Conservation (phyloP, 345 rosid species). For the Lepidium sativum region DNA sequence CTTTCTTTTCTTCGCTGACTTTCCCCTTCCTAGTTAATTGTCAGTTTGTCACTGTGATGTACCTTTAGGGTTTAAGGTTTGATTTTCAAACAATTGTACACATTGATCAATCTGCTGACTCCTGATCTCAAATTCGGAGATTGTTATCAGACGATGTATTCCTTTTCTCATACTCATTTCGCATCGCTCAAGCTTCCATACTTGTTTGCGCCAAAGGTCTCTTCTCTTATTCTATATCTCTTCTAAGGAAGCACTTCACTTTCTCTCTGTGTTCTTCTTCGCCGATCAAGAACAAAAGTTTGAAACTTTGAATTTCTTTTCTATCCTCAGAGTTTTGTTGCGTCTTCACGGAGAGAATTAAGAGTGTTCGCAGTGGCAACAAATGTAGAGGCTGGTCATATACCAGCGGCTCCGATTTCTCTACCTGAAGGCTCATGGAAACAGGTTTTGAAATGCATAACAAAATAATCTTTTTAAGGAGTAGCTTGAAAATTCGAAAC, state of each 20-base stretch:
- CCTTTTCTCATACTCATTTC: constrained; percentile 27
- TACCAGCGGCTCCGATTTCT: constrained; percentile 79
- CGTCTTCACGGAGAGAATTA: constrained; percentile 30
- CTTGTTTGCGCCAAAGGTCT: constrained; percentile 34
- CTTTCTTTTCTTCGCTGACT: too few relatives aligned
- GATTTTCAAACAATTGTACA: constrained; percentile 1
- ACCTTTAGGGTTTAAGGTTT: constrained; percentile 16
- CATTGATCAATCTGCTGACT: not conserved
- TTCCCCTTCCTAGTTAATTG: not conserved
- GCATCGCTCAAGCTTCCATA: constrained; percentile 30
- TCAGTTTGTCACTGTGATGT: not conserved
- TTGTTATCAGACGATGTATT: constrained; percentile 18
- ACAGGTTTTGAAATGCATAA: constrained; percentile 34
- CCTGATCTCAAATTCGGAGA: constrained; percentile 1
- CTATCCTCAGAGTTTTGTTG: not conserved
- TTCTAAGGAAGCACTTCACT: not conserved
- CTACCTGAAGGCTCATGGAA: constrained; percentile 84
- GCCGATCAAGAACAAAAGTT: not conserved
- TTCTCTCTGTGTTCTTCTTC: not conserved
- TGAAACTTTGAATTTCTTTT: not conserved
- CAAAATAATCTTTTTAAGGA: not conserved
- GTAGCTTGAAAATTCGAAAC: not conserved
- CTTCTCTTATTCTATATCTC: not conserved
- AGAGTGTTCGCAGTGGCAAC: constrained; percentile 31
- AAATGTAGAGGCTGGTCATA: constrained; percentile 35